A percentile compares a stretch with the other conserved stretches of the same genome.
Conservation (phyloP, 495 filamentous ascomycete species). For the Penicillium roqueforti region DNA sequence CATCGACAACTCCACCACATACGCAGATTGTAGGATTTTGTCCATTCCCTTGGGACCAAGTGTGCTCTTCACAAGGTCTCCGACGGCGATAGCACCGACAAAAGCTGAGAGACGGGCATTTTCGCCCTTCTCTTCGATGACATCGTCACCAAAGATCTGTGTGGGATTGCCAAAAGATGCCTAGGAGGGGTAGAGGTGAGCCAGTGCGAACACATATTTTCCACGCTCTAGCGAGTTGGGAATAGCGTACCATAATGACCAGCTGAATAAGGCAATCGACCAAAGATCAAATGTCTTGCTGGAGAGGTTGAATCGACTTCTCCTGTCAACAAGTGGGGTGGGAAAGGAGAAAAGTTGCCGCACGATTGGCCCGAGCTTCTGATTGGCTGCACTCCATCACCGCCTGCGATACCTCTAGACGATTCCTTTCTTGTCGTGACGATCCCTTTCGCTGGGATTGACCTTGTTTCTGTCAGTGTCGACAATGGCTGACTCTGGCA, state of each 20-base stretch:
- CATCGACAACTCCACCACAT: slow-evolving; percentile 34
- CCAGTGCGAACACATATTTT: neutral
- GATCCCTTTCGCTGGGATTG: neutral
- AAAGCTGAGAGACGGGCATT: slow-evolving; percentile 97
- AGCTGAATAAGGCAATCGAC: slow-evolving; percentile 23
- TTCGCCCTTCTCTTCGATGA: slow-evolving; percentile 96
- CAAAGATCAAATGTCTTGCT: slow-evolving; percentile 24
- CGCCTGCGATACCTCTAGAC: slow-evolving; percentile 25
- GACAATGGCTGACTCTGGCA: slow-evolving; percentile 32
- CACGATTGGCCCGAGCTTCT: slow-evolving; percentile 37
- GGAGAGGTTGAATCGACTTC: slow-evolving; percentile 21
- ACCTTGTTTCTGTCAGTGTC: neutral
- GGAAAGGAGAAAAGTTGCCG: slow-evolving; percentile 39
- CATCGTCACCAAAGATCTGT: slow-evolving; percentile 97
- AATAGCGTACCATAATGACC: slow-evolving; percentile 35
- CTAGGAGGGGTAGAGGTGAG: slow-evolving; percentile 19
- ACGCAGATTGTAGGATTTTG: slow-evolving; percentile 98
- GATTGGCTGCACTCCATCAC: slow-evolving; percentile 22
- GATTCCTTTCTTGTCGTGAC: slow-evolving; percentile 8
- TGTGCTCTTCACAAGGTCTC: slow-evolving; percentile 94
- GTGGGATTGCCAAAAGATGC: slow-evolving; percentile 74
- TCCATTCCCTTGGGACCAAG: slow-evolving; percentile 99
- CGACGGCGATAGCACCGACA: slow-evolving; percentile 95
- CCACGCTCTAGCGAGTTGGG: neutral
- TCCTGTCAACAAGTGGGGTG: slow-evolving; percentile 29